Base-by-base conservation (phyloP, 1,139 yeast genomes). In the Pichia sp. region DNA sequence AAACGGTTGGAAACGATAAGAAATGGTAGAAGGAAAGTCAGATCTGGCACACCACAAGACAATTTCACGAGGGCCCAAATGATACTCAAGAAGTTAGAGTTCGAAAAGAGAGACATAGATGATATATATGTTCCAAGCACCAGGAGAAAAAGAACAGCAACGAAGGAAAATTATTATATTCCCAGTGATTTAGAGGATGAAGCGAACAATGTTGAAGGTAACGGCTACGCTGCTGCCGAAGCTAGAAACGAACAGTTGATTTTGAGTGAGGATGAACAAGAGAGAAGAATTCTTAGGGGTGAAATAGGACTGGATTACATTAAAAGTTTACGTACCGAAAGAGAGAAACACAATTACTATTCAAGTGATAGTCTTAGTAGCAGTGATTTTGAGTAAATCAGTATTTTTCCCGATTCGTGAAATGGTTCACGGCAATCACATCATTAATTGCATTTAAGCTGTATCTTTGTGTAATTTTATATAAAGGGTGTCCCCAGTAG, bases 191-290 rank as follows among this genome's bases (percentile, higher is more conserved):
- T 13, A 21, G 43, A 25, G 9, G 52, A 51, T 0, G 48, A 49
- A 34, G 44, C 34, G 1, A 39, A 44, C n/a, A 51, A 50, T 39
- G 23, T 25, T n/a, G 42, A 44, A 16, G 49, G 48, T 13, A 46
- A 51, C 42, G 57, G 56, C 6, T 56, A 56, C 44, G 58, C 54
- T 7, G 53, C 48, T 1, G 57, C 57, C 12, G 57, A 47, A 43
- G 55, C 57, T 1, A 52, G 57, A 47, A 55, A 55, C 44, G 56
- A 51, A 36, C 48, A 55, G 18, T 40, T 58, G 3, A 58, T 55
- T 41, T 52, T 60, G 22, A 58, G 60, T 49, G 60, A 55, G 40
- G 60, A 53, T 41, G 58, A 57, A 49, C 52, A 56, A 22, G 56
- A 53, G 18, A 48, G 47, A 18, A 41, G 58, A 40, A 49, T 56